Conservation (phyloP, 306 rosid species). For the Dryas alaskensis region DNA sequence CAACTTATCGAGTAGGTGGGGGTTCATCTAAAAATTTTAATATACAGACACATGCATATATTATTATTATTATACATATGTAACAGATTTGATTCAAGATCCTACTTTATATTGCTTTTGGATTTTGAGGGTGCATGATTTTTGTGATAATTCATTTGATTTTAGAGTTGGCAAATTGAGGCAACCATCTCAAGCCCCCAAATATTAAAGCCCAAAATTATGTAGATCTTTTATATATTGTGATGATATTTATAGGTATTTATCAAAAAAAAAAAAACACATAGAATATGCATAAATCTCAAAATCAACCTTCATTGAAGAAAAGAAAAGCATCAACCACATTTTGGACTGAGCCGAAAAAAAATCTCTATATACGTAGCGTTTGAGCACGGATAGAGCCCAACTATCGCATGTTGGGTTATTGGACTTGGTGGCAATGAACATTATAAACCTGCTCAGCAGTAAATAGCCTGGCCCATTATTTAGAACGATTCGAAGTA, state of each 20-base stretch:
- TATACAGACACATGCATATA: not conserved
- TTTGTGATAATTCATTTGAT: not conserved
- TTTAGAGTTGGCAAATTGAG: too few species aligned
- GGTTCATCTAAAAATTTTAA: slow-evolving; percentile 35
- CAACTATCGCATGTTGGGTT: too few species aligned
- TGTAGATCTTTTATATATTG: too few species aligned
- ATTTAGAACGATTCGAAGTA: not conserved
- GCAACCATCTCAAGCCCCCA: too few species aligned
- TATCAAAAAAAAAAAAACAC: too few species aligned
- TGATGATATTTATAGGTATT: too few species aligned
- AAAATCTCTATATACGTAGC: not conserved
- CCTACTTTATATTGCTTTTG: not conserved
- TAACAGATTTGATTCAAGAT: not conserved
- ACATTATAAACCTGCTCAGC: too few species aligned
- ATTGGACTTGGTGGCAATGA: too few species aligned
- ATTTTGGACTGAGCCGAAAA: not conserved
- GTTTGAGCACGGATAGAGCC: not conserved
- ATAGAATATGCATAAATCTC: too few species aligned
- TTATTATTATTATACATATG: not conserved
- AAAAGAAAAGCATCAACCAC: not conserved
- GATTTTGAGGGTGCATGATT: not conserved
- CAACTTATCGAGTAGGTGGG: slow-evolving; percentile 54
- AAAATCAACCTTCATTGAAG: not conserved
- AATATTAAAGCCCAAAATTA: too few species aligned
- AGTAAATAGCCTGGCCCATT: too few species aligned